Percentiles rank a stretch among this genome's conserved stretches.
phyloP scores from a whole-genome alignment of 2,329 filamentous ascomycete species.

The Clonostachys solani region DNA sequence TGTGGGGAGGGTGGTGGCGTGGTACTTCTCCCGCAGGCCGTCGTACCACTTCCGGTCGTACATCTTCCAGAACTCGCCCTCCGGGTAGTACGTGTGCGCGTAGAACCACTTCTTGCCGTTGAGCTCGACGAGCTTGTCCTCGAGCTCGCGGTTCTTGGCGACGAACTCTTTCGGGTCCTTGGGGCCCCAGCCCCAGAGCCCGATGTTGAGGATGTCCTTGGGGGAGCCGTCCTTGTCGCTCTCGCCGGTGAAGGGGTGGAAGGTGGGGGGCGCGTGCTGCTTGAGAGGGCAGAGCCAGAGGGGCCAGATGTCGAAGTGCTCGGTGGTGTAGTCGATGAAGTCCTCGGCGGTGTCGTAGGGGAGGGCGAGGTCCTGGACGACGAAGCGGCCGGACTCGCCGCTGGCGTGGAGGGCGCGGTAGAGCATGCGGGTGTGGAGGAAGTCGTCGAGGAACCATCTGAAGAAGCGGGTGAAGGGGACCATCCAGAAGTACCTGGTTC shows the following conservation, averaged over 20 bases:
- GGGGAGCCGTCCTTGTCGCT: conserved; percentile 6
- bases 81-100: conserved; percentile 79
- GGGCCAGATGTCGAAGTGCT: conserved; percentile 51
- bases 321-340: conserved; percentile 52
- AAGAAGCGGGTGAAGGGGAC: conserved; percentile 63
- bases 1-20: conserved; percentile 56
- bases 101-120: conserved; percentile 86
- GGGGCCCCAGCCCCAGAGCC: conserved; percentile 79
- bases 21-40: conserved; percentile 56
- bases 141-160: conserved; percentile 64
- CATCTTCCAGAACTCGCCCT: conserved; percentile 63
- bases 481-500: conserved; percentile 52
- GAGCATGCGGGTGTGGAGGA: conserved; percentile 69
- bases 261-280: conserved; percentile 42
- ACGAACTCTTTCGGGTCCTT: conserved; percentile 55
- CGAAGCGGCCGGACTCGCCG: conserved; percentile 58
- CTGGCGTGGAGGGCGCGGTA: conserved; percentile 68
- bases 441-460: conserved; percentile 67
- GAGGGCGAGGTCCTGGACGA: conserved; percentile 64
- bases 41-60: conserved; percentile 60
- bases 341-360: conserved; percentile 45
- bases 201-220: conserved; percentile 53
- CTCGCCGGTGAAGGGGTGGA: conserved; percentile 47
- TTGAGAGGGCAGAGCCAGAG: conserved; percentile 56
- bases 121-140: conserved; percentile 63